Conservation (phyloP, 148 eudicot genomes). For the Rhododendron molle region DNA sequence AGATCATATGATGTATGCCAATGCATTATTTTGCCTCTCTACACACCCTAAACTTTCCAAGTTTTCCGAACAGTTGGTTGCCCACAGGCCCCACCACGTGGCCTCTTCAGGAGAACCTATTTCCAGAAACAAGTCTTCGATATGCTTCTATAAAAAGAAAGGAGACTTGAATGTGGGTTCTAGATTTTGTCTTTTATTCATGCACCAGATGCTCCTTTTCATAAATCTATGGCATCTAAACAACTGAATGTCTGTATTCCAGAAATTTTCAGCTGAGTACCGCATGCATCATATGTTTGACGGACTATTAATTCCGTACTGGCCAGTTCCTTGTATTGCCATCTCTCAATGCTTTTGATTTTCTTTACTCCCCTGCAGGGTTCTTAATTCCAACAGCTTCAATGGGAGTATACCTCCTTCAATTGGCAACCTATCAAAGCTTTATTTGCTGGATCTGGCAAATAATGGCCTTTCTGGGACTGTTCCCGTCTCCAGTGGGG, state of each 20-base stretch:
- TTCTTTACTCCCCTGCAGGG: slow-evolving; percentile 17
- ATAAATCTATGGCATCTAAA: neutral
- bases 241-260: neutral
- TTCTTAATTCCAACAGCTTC: slow-evolving; percentile 35
- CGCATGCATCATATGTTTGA: neutral
- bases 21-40: neutral
- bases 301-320: neutral
- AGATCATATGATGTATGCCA: neutral
- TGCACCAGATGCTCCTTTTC: neutral
- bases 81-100: neutral
- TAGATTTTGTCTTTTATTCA: neutral
- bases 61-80: neutral
- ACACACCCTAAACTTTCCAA: neutral
- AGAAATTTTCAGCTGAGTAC: neutral
- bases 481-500: slow-evolving; percentile 54
- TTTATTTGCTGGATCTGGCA: slow-evolving; percentile 69
- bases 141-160: neutral
- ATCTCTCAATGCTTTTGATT: neutral
- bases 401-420: slow-evolving; percentile 47
- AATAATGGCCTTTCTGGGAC: slow-evolving; percentile 54
- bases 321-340: neutral
- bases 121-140: neutral
- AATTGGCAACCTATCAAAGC: slow-evolving; percentile 50
- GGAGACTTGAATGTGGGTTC: neutral
- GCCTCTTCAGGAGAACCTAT: neutral